A percentile compares a stretch with the other conserved stretches of the same genome.
phyloP scores from a whole-genome alignment of 352 stramenopile species.

The Phytophthora boehmeriae region DNA sequence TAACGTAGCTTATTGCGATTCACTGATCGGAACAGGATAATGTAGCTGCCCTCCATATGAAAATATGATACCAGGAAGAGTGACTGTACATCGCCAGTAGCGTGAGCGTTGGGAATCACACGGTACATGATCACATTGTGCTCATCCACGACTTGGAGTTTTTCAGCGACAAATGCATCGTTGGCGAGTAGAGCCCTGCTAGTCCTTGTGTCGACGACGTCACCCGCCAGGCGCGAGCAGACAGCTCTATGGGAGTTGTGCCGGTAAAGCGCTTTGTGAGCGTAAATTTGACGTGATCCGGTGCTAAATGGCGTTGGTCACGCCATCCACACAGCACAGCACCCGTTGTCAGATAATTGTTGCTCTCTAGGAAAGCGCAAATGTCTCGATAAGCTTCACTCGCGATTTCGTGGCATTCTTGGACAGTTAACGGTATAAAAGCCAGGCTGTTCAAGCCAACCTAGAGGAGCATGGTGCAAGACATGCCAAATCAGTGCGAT shows the following conservation, averaged over 20 bases:
- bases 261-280: slow-evolving; percentile 56
- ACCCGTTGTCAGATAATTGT: slow-evolving; percentile 48
- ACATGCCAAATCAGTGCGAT: neutral
- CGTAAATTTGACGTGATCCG: slow-evolving; percentile 57
- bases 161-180: slow-evolving; percentile 50
- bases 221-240: slow-evolving; percentile 43
- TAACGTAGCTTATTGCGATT: slow-evolving; percentile 29
- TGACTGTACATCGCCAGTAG: slow-evolving; percentile 39
- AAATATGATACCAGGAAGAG: slow-evolving; percentile 57
- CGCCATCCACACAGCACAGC: slow-evolving; percentile 58
- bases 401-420: slow-evolving; percentile 49
- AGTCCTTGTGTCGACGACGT: slow-evolving; percentile 34
- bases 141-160: slow-evolving; percentile 56
- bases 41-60: slow-evolving; percentile 36
- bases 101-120: slow-evolving; percentile 37
- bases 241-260: slow-evolving; percentile 34
- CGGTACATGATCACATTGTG: slow-evolving; percentile 67
- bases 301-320: slow-evolving; percentile 45
- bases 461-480: slow-evolving; percentile 1
- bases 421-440: slow-evolving; percentile 36
- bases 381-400: slow-evolving; percentile 46
- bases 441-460: slow-evolving; percentile 13
- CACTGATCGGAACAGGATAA: slow-evolving; percentile 55
- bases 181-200: slow-evolving; percentile 49
- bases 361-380: slow-evolving; percentile 45